Percentiles rank a stretch among this genome's conserved stretches.
Evolutionary conservation across 2,329 filamentous ascomycete species (phyloP).

Genomic region (Trichoderma harzianum): DNA sequence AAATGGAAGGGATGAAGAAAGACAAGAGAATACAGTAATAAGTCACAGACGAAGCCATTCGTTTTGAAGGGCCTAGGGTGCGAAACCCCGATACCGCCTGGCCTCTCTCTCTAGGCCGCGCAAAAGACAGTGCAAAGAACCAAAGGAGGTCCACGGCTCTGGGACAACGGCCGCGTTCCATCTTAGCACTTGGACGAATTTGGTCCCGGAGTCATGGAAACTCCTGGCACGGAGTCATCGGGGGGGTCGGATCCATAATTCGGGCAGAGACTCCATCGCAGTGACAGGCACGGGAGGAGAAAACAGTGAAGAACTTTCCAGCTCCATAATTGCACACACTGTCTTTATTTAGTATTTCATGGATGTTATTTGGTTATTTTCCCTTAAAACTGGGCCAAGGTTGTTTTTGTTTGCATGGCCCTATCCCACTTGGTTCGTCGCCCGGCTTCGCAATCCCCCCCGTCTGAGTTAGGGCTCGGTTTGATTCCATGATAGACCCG

Average conservation of each 20-base stretch:
- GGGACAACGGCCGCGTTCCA: slow-evolving; percentile 7
- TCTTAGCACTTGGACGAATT: not conserved
- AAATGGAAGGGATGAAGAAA: not conserved
- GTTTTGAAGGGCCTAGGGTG: not conserved
- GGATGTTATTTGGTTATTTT: not conserved
- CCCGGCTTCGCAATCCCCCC: not conserved
- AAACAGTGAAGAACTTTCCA: not conserved
- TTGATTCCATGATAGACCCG: not conserved
- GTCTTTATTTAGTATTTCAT: too few species aligned
- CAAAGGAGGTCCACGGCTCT: not conserved
- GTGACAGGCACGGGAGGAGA: not conserved
- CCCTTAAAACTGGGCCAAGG: not conserved
- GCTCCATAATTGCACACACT: slow-evolving; percentile 10
- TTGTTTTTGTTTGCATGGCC: not conserved
- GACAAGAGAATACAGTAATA: not conserved
- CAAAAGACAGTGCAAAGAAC: not conserved
- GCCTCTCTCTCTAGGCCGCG: not conserved
- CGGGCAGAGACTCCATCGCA: not conserved
- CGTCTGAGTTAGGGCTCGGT: not conserved
- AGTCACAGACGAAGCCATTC: not conserved
- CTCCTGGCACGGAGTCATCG: slow-evolving; percentile 1
- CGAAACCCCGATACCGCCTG: not conserved
- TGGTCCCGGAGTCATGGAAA: slow-evolving; percentile 7
- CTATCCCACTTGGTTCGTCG: not conserved
- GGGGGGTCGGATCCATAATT: not conserved